These are phyloP conservation scores for Venturia asperata DNA, from an alignment of 2,329 filamentous ascomycete species.

Conservation along the genomic window DNA sequence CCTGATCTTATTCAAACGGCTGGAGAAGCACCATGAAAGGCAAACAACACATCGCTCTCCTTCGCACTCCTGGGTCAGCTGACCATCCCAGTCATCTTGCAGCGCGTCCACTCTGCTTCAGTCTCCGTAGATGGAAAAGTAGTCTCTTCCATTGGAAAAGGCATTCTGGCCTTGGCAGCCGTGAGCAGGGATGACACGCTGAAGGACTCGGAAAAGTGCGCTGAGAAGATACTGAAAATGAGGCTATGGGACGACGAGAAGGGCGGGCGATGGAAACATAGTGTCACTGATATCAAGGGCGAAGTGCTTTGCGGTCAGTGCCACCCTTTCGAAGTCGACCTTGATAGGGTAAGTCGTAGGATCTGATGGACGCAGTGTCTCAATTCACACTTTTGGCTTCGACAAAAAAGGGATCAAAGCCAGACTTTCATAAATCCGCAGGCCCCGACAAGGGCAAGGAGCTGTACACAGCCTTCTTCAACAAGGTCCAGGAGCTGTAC, in stretches of 20 bases:
- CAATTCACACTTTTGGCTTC: constrained; percentile 92
- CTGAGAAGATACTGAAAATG: constrained; percentile 79
- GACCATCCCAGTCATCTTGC: constrained; percentile 63
- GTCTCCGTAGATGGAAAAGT: constrained; percentile 89
- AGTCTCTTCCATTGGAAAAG: constrained; percentile 84
- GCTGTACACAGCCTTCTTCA: constrained; percentile 78
- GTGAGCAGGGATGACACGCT: constrained; percentile 84
- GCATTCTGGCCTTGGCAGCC: constrained; percentile 83
- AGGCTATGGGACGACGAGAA: constrained; percentile 83
- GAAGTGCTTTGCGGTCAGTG: constrained; percentile 85
- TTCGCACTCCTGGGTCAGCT: not conserved
- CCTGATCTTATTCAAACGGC: not conserved
- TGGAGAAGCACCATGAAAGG: not conserved
- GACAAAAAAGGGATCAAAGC: constrained; percentile 93
- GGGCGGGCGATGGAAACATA: constrained; percentile 78
- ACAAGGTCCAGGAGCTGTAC: constrained; percentile 67
- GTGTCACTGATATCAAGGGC: constrained; percentile 77
- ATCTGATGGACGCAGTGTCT: constrained; percentile 56
- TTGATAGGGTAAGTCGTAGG: not conserved
- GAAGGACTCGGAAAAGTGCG: constrained; percentile 78
- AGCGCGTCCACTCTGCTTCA: constrained; percentile 89
- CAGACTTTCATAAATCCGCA: constrained; percentile 86
- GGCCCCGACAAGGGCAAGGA: constrained; percentile 68
- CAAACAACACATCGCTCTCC: not conserved
- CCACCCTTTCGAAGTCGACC: constrained; percentile 4